phyloP scores from a whole-genome alignment of 176 grass and related monocot species.

The Areca catechu region DNA sequence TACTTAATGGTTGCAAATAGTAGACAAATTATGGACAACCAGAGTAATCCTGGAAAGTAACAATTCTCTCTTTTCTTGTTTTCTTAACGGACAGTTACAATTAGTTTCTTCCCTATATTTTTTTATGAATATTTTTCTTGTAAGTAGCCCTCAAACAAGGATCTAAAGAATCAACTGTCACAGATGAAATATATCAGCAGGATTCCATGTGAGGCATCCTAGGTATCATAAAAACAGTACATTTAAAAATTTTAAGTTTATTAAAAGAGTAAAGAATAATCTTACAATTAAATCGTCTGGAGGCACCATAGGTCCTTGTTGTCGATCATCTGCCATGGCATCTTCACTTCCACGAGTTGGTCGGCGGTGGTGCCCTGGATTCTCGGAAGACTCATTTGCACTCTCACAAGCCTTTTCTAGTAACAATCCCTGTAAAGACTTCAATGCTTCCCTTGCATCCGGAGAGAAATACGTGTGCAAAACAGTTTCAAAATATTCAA shows the following conservation, averaged over 20 bases:
- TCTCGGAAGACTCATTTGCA: conserved; percentile 51
- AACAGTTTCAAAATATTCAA: conserved; percentile 90
- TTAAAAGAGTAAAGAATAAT: conserved; percentile 1
- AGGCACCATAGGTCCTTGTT: conserved; percentile 46
- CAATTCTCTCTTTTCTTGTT: too few relatives aligned
- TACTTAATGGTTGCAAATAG: too few relatives aligned
- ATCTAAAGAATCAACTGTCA: too few relatives aligned
- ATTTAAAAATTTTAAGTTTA: not conserved
- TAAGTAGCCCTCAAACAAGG: too few relatives aligned
- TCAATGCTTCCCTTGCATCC: conserved; percentile 76
- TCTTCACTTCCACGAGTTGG: conserved; percentile 94
- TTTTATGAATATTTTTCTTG: too few relatives aligned
- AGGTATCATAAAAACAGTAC: too few relatives aligned
- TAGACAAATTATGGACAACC: too few relatives aligned
- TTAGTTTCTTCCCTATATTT: too few relatives aligned
- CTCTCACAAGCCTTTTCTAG: conserved; percentile 95
- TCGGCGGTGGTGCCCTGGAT: conserved; percentile 67
- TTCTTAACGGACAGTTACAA: too few relatives aligned
- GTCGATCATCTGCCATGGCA: conserved; percentile 70
- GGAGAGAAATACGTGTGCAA: conserved; percentile 63
- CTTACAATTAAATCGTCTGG: conserved; percentile 98
- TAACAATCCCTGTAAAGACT: conserved; percentile 75
- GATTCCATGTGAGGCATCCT: too few relatives aligned
- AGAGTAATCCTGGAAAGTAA: too few relatives aligned
- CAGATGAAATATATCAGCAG: too few relatives aligned